Conservation (phyloP, 306 rosid genomes). For the Vigna hirtella region DNA sequence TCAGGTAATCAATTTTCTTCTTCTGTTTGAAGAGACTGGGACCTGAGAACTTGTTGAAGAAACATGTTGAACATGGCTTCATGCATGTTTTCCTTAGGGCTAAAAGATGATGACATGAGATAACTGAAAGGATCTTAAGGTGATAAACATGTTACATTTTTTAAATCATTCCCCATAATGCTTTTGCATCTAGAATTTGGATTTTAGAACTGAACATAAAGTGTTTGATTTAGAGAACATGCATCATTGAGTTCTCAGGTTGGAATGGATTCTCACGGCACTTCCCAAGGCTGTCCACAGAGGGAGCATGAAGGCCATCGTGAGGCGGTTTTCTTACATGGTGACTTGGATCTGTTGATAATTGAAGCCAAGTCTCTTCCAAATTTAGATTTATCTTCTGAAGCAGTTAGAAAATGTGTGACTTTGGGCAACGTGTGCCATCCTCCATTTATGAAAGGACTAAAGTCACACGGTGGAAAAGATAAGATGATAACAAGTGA, state of each 20-base stretch:
- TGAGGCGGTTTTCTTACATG: constrained; percentile 60
- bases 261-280: constrained; percentile 45
- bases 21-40: neutral
- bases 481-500: constrained; percentile 68
- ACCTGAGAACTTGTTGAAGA: constrained; percentile 24
- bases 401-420: constrained; percentile 63
- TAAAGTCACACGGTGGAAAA: constrained; percentile 50
- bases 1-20: neutral
- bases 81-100: constrained; percentile 31
- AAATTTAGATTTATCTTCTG: constrained; percentile 67
- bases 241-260: constrained; percentile 36
- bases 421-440: constrained; percentile 60
- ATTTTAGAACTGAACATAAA: neutral
- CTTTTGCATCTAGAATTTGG: constrained; percentile 2
- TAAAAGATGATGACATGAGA: constrained; percentile 14
- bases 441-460: constrained; percentile 53
- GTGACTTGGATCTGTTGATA: constrained; percentile 69
- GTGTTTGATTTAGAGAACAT: constrained; percentile 27
- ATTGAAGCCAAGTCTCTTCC: constrained; percentile 82
- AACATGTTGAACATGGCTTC: constrained; percentile 5
- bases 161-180: constrained; percentile 10
- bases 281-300: neutral
- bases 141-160: neutral
- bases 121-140: constrained; percentile 36
- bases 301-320: constrained; percentile 20